Percentiles rank a stretch among this genome's conserved stretches.
Evolutionary conservation across 169 alveolate species (phyloP).

Genomic region (Plasmodium berghei): DNA sequence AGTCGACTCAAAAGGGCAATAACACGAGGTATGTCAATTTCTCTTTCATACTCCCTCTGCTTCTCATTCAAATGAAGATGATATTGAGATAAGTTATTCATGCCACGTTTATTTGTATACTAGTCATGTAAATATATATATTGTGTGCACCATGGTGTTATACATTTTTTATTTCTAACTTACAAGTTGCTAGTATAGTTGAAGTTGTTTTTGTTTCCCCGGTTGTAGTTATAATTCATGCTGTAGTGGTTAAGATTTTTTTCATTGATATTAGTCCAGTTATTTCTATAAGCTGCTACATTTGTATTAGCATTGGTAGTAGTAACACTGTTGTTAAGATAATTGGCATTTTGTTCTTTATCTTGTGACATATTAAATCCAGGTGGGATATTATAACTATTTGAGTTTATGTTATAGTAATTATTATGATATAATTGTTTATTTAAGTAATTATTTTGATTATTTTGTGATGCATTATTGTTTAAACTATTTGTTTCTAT

Average conservation of each 20-base stretch:
- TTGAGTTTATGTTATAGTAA: constrained; percentile 48
- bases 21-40: too few relatives aligned
- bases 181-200: constrained; percentile 64
- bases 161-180: constrained; percentile 1
- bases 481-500: constrained; percentile 47
- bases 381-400: constrained; percentile 45
- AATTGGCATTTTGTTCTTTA: constrained; percentile 47
- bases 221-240: constrained; percentile 43
- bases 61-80: too few relatives aligned
- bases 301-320: constrained; percentile 47
- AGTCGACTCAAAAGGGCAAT: too few relatives aligned
- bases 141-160: too few relatives aligned
- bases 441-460: constrained; percentile 27
- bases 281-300: constrained; percentile 40
- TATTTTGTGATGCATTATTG: constrained; percentile 23
- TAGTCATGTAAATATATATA: too few relatives aligned
- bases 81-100: too few relatives aligned
- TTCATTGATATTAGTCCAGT: constrained; percentile 66
- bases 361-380: constrained; percentile 70
- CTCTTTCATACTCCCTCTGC: too few relatives aligned
- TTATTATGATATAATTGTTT: constrained; percentile 49
- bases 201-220: constrained; percentile 44
- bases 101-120: too few relatives aligned
- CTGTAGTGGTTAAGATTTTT: constrained; percentile 59
- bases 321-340: constrained; percentile 30